Evolutionary conservation across 1,284 basidiomycete species (phyloP), one percentile per base, ranked within the genome.

Genomic region (Agroathelia rolfsii): DNA sequence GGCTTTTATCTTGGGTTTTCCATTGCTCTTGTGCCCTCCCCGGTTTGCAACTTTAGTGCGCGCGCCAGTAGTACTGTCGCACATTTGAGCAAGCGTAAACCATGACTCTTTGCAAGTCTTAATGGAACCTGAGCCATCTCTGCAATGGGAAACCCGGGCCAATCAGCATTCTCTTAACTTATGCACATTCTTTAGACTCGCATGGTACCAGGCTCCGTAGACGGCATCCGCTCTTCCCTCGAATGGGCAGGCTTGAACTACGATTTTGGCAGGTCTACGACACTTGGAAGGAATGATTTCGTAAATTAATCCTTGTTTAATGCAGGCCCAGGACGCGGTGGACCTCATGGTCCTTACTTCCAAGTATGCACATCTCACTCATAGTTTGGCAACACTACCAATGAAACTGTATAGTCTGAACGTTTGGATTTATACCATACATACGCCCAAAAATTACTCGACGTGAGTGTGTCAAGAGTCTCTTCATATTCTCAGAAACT

Each of bases 171-270:
- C n/a, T n/a, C n/a, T n/a, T n/a, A n/a, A n/a, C n/a, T n/a, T n/a
- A n/a, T n/a, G n/a, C n/a, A n/a, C n/a, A n/a, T n/a, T n/a, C 15
- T 29, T 12, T 40, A 78, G 74, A 55, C 64, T 2, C 55, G 76
- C 28, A 56, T 71, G 10, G 77, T 81, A 0, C 58, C 61, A 1
- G 76, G 74, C 5, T 70, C 78, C 0, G 63, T 76, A 0, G 69
- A 78, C 21, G 62, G 66, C 4, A 60, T 84, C 23, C 51, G 72
- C 31, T 48, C 56, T 12, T 68, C 69, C 0, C 57, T 85, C 16
- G 61, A 66, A 16, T 84, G 81, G 81, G 72, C 77, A 0, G 76
- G 76, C 4, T 48, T 84, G 20, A 62, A 78, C 3, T 82, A 73
- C 45, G 77, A 84, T 49, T 73, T 78, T 56, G 80, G 81, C 64